These are phyloP conservation scores for Ambrosia trifida DNA, from an alignment of 129 eudicot species.

Conservation along the genomic window DNA sequence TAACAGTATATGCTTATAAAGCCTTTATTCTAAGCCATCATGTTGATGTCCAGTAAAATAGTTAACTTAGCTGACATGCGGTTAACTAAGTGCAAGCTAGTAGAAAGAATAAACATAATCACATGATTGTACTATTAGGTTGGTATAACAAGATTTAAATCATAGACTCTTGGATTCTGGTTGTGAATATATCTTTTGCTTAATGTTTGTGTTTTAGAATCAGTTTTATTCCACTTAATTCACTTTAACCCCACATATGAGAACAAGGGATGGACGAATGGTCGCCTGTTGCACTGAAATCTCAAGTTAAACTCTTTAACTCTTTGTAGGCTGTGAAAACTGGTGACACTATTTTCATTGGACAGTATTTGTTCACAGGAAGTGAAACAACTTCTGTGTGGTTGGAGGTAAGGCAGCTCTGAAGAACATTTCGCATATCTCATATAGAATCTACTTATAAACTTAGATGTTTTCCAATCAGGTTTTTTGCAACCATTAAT, in stretches of 20 bases:
- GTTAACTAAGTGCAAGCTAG: constrained; percentile 6
- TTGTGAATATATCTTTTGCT: constrained; percentile 11
- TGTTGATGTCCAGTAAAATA: not conserved
- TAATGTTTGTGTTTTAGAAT: not conserved
- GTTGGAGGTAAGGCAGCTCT: constrained; percentile 59
- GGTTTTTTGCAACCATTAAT: not conserved
- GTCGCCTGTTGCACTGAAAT: constrained; percentile 8
- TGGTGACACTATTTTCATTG: constrained; percentile 86
- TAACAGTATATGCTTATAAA: not conserved
- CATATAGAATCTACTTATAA: not conserved
- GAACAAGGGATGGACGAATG: not conserved
- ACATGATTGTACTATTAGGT: not conserved
- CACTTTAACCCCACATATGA: not conserved
- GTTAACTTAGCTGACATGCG: not conserved
- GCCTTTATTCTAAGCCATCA: constrained; percentile 2
- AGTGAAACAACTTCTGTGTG: constrained; percentile 87
- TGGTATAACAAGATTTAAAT: not conserved
- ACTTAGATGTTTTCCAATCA: not conserved
- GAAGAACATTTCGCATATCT: not conserved
- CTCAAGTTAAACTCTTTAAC: constrained; percentile 4
- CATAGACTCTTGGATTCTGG: not conserved
- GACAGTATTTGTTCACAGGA: constrained; percentile 85
- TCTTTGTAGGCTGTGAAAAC: constrained; percentile 72
- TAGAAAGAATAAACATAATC: not conserved
- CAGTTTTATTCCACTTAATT: not conserved